A percentile compares a stretch with the other conserved stretches of the same genome.
Conservation (phyloP, 331 rosid species). For the Stylosanthes scabra region DNA sequence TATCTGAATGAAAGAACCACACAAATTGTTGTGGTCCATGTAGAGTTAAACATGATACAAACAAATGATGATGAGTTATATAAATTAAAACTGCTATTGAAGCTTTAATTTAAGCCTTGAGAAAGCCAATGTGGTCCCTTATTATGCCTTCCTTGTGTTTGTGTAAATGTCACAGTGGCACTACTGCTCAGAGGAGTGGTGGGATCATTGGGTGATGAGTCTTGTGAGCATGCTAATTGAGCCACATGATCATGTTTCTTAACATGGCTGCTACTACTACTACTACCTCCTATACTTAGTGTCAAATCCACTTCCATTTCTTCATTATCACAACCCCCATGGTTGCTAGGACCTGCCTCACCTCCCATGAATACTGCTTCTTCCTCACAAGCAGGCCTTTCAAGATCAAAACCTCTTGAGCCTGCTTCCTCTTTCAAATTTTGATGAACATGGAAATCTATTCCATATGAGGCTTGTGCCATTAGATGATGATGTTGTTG, state of each 20-base stretch:
- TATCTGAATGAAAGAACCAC: slow-evolving; percentile 56
- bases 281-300: slow-evolving; percentile 75
- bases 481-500: slow-evolving; percentile 40
- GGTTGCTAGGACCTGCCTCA: slow-evolving; percentile 60
- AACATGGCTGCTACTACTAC: slow-evolving; percentile 30
- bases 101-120: slow-evolving; percentile 80
- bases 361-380: slow-evolving; percentile 50
- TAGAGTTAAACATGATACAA: slow-evolving; percentile 41
- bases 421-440: slow-evolving; percentile 57
- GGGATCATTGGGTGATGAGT: slow-evolving; percentile 64
- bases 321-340: slow-evolving; percentile 55
- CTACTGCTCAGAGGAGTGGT: slow-evolving; percentile 80
- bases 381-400: slow-evolving; percentile 65
- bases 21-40: slow-evolving; percentile 47
- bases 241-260: slow-evolving; percentile 46
- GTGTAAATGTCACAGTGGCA: slow-evolving; percentile 74
- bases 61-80: slow-evolving; percentile 29
- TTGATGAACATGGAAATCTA: slow-evolving; percentile 49
- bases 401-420: slow-evolving; percentile 73
- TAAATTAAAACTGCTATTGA: slow-evolving; percentile 45
- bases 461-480: slow-evolving; percentile 31
- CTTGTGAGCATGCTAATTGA: slow-evolving; percentile 36
- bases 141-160: slow-evolving; percentile 46
- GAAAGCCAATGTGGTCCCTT: slow-evolving; percentile 76
- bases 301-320: slow-evolving; percentile 85